Base-by-base conservation (phyloP, 208 protist genomes). In the Wallacemonas sp. region DNA sequence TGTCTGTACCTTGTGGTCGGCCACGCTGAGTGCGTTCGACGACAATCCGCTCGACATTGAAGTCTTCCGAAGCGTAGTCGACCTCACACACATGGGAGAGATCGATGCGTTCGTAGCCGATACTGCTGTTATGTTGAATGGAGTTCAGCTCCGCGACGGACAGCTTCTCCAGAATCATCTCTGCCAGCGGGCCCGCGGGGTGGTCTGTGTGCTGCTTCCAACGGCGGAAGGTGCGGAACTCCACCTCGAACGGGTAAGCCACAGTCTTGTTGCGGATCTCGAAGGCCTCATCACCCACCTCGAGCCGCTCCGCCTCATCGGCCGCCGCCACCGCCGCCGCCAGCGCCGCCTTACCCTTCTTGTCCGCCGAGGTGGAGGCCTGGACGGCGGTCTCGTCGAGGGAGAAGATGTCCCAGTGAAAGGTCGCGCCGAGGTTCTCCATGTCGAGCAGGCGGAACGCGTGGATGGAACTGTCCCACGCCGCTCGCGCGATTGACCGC, bases 381-480 rank as follows among this genome's bases (percentile, higher is more conserved):
- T 57, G 38, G 30, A 85, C 60, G 54, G 71, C 71, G 4, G 76
- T 81, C 68, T 93, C 85, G 68, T 94, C 89, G 22, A 94, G 73
- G 24, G 85, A 94, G 53, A 94, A 94, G 52, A 94, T 78, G 27
- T 80, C 84, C 84, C 85, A 94, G 66, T 81, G 85, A 63, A 94
- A 89, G 41, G 72, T 81, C 33, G 89, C 82, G 26, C 89, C 89
- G 45, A 83, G 62, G 62, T 85, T 92, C 65, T 94, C 85, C 71
- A 94, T 87, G 38, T 94, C 89, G 12, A 92, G 69, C 44, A 94
- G 66, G 8, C 76, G 73, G 57, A 94, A 94, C 27, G 77, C 70
- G 73, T 92, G 87, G 38, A 73, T 68, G 46, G 84, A 73, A 44
- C 75, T 78, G 69, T 91, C 77, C 86, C 89, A 94, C 61, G 87